A percentile compares a stretch with the other conserved stretches of the same genome.
Evolutionary conservation across 2,329 filamentous ascomycete genomes (phyloP).

Genomic region (Seiridium unicorne): DNA sequence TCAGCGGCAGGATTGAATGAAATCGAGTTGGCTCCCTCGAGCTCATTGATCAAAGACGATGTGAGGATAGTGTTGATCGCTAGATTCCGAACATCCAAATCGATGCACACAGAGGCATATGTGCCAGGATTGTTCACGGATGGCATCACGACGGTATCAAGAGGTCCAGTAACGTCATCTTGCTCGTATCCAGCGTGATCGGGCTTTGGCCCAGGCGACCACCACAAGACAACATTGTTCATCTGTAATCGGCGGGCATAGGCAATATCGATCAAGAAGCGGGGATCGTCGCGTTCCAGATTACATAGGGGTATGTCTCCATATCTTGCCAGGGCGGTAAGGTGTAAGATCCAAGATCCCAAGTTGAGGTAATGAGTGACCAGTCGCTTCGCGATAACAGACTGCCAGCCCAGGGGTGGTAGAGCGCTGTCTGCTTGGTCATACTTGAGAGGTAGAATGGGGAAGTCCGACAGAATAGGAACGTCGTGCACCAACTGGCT

Average conservation of each 20-base stretch:
- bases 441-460: constrained; percentile 76
- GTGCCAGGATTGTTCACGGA: constrained; percentile 90
- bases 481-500: constrained; percentile 81
- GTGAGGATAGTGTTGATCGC: constrained; percentile 98
- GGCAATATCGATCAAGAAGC: constrained; percentile 92
- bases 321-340: constrained; percentile 84
- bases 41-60: constrained; percentile 92
- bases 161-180: constrained; percentile 78
- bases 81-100: constrained; percentile 89
- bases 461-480: constrained; percentile 79
- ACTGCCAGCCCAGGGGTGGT: constrained; percentile 91
- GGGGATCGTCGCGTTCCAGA: constrained; percentile 87
- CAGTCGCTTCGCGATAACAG: constrained; percentile 80
- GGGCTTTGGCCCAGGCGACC: constrained; percentile 82
- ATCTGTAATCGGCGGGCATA: constrained; percentile 88
- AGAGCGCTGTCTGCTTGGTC: constrained; percentile 83
- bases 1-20: constrained; percentile 78
- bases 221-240: constrained; percentile 95
- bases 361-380: constrained; percentile 89
- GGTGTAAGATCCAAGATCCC: constrained; percentile 87
- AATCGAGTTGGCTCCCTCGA: constrained; percentile 84
- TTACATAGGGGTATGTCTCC: constrained; percentile 96
- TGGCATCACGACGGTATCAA: constrained; percentile 90
- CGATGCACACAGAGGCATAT: constrained; percentile 94
- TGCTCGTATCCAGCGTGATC: constrained; percentile 96